phyloP scores from a whole-genome alignment of 2,329 filamentous ascomycete species.

The Colletotrichum theobromicola region DNA sequence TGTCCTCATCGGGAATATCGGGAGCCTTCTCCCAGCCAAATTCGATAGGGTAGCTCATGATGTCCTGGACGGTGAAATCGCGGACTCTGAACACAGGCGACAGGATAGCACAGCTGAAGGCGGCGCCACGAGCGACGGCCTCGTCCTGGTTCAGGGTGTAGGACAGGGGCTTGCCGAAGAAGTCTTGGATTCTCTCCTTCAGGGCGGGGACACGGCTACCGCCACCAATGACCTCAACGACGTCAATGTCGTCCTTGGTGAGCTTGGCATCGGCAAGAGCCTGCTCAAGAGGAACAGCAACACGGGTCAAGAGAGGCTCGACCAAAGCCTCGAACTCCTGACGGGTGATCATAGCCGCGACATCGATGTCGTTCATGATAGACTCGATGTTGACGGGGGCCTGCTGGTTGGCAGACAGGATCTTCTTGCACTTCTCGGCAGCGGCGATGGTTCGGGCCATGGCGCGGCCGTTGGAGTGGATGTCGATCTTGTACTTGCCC shows the following conservation, averaged over 20 bases:
- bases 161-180: conserved; percentile 91
- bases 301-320: conserved; percentile 79
- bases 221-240: conserved; percentile 91
- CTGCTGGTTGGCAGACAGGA: conserved; percentile 91
- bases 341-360: conserved; percentile 85
- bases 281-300: conserved; percentile 80
- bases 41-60: conserved; percentile 97
- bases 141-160: conserved; percentile 99
- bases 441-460: conserved; percentile 84
- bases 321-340: conserved; percentile 94
- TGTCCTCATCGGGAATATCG: conserved; percentile 98
- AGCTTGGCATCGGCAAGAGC: conserved; percentile 94
- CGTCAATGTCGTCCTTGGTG: conserved; percentile 88
- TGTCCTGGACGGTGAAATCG: conserved; percentile 97
- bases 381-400: conserved; percentile 97
- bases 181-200: conserved; percentile 87
- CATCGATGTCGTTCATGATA: conserved; percentile 97
- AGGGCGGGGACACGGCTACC: conserved; percentile 92
- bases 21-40: conserved; percentile 99
- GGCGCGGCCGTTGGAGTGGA: conserved; percentile 88
- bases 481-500: conserved; percentile 97
- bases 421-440: conserved; percentile 98
- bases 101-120: conserved; percentile 96
- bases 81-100: conserved; percentile 98
- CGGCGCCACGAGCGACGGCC: conserved; percentile 92